Conservation (phyloP, 495 filamentous ascomycete genomes). For the Penicillium atrosanguineum region DNA sequence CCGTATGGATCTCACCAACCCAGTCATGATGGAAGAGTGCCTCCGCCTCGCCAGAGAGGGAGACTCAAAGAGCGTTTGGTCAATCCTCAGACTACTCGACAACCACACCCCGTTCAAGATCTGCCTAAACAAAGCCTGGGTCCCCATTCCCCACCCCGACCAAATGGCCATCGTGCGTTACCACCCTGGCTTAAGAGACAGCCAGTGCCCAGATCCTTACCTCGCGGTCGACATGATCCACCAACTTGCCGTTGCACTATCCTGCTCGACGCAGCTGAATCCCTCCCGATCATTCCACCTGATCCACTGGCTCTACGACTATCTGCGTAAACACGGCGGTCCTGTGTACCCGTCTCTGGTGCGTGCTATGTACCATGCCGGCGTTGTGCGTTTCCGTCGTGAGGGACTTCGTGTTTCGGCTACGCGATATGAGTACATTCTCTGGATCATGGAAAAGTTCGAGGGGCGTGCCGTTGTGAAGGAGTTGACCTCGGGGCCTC, state of each 20-base stretch:
- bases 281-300: constrained; percentile 38
- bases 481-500: constrained; percentile 15
- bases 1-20: constrained; percentile 35
- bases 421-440: constrained; percentile 36
- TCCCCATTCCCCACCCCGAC: constrained; percentile 25
- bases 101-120: constrained; percentile 42
- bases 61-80: constrained; percentile 30
- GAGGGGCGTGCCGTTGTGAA: constrained; percentile 35
- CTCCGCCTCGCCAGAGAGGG: constrained; percentile 34
- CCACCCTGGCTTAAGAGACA: constrained; percentile 21
- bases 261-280: constrained; percentile 29
- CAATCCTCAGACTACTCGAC: constrained; percentile 34
- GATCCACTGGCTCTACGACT: constrained; percentile 40
- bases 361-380: constrained; percentile 48
- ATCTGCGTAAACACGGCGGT: constrained; percentile 33
- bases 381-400: constrained; percentile 38
- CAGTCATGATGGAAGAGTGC: constrained; percentile 26
- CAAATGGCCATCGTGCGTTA: constrained; percentile 33
- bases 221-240: constrained; percentile 39
- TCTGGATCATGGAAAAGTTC: constrained; percentile 30
- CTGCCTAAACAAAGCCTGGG: constrained; percentile 35
- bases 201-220: constrained; percentile 34
- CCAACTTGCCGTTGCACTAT: constrained; percentile 35
- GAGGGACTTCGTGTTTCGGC: constrained; percentile 26
- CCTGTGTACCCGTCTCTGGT: constrained; percentile 39